Conservation (phyloP, 805 yeast genomes). For the Yamadazyma endophytica region DNA sequence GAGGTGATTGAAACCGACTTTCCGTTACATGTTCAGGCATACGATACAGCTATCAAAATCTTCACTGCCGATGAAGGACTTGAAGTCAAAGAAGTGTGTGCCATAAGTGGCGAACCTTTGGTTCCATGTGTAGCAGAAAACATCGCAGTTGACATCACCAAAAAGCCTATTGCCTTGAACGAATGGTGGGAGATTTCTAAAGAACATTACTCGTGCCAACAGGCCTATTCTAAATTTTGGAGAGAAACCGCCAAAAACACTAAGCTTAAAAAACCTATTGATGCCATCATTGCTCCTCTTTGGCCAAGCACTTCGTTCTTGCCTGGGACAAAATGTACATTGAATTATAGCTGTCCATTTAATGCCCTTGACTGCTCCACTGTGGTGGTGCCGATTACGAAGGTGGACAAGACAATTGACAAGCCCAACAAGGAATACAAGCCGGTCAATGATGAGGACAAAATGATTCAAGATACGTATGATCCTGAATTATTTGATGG, state of each 20-base stretch:
- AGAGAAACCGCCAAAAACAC: conserved; percentile 13
- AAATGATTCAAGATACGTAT: conserved; percentile 1
- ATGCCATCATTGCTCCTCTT: conserved; percentile 32
- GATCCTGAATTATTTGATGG: conserved; percentile 2
- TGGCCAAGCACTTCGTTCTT: conserved; percentile 3
- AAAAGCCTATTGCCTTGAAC: background rate
- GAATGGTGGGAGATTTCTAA: conserved; percentile 5
- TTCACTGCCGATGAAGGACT: conserved; percentile 15
- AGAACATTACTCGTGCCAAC: conserved; percentile 9
- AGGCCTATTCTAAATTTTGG: conserved; percentile 31
- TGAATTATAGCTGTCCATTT: conserved; percentile 5
- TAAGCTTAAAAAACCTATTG: conserved; percentile 42
- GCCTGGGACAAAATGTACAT: background rate
- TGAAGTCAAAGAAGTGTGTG: conserved; percentile 22
- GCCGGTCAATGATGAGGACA: conserved; percentile 2
- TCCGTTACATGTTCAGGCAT: conserved; percentile 33
- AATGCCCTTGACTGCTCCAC: conserved; percentile 2
- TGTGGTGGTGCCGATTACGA: conserved; percentile 4
- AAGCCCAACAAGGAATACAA: background rate
- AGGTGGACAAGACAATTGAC: conserved; percentile 1
- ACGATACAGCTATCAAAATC: conserved; percentile 16
- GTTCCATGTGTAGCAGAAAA: conserved; percentile 35
- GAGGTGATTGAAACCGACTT: conserved; percentile 47
- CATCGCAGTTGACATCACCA: conserved; percentile 20
- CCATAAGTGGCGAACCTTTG: conserved; percentile 41